Percentiles rank a stretch among this genome's conserved stretches.
phyloP scores from a whole-genome alignment of 148 eudicot genomes.

The Chenopodium formosanum region DNA sequence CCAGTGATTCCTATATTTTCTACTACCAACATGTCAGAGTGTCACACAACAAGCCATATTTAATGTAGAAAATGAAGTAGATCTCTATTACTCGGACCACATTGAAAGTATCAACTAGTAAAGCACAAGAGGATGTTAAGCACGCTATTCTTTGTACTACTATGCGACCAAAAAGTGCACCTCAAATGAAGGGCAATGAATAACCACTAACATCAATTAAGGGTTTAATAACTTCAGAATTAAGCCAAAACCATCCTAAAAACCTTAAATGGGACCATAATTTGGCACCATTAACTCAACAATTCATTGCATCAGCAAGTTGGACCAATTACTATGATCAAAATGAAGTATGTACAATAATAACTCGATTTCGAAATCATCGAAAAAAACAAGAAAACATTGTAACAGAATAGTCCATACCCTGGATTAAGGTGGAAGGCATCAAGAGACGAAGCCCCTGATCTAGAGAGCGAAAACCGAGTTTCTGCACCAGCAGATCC shows the following conservation, averaged over 20 bases:
- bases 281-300: no score
- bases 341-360: no score
- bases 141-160: background rate
- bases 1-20: background rate
- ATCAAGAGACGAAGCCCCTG: conserved; percentile 53
- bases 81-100: background rate
- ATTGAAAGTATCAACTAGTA: background rate
- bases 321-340: background rate
- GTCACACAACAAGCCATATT: conserved; percentile 12
- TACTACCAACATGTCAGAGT: conserved; percentile 3
- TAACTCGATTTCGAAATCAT: background rate
- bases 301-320: no score
- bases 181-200: background rate
- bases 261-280: background rate
- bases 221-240: background rate
- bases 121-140: background rate
- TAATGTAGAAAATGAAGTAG: background rate
- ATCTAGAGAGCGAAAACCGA: conserved; percentile 43
- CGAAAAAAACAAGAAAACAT: background rate
- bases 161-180: background rate
- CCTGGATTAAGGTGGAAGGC: conserved; percentile 54
- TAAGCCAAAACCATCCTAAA: background rate
- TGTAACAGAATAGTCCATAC: conserved; percentile 31
- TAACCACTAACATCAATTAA: no score
- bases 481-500: conserved; percentile 26